Percentiles rank a stretch among this genome's conserved stretches.
phyloP scores from a whole-genome alignment of 2,329 filamentous ascomycete genomes.

The Aphanocladium album region DNA sequence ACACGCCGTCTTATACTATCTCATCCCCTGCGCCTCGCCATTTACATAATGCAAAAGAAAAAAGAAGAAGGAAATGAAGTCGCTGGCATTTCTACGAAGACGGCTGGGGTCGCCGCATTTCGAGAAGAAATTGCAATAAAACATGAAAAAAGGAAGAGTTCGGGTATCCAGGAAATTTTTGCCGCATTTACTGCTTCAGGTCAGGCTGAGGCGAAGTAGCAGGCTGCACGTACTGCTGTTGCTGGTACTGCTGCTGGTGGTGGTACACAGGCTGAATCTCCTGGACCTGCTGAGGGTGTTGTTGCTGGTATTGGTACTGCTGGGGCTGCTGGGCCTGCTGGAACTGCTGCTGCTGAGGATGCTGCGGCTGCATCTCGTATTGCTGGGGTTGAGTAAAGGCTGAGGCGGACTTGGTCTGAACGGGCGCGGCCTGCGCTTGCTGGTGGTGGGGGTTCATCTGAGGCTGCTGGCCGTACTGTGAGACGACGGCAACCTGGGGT shows the following conservation, averaged over 20 bases:
- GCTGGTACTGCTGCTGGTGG: neutral
- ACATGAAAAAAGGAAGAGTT: neutral
- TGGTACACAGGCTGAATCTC: conserved; percentile 7
- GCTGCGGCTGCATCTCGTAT: conserved; percentile 10
- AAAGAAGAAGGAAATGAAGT: neutral
- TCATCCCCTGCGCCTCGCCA: conserved; percentile 1
- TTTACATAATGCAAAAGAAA: neutral
- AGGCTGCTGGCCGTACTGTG: conserved; percentile 18
- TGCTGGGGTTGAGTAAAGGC: neutral
- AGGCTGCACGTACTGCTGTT: neutral
- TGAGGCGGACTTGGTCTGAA: neutral
- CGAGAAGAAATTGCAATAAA: neutral
- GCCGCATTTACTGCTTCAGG: neutral
- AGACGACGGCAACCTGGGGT: conserved; percentile 16
- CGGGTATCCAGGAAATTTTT: neutral
- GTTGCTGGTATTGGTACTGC: neutral
- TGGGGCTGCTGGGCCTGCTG: conserved; percentile 2
- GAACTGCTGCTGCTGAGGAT: neutral
- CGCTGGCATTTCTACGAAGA: neutral
- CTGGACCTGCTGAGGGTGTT: neutral
- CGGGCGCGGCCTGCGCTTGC: conserved; percentile 4
- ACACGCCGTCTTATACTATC: neutral
- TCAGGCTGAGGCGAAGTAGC: neutral
- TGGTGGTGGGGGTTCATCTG: conserved; percentile 8
- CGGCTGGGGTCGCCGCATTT: neutral